Evolutionary conservation across 352 stramenopile species (phyloP), one percentile per base, ranked within the genome.

Genomic region (Globisporangium barbulae): DNA sequence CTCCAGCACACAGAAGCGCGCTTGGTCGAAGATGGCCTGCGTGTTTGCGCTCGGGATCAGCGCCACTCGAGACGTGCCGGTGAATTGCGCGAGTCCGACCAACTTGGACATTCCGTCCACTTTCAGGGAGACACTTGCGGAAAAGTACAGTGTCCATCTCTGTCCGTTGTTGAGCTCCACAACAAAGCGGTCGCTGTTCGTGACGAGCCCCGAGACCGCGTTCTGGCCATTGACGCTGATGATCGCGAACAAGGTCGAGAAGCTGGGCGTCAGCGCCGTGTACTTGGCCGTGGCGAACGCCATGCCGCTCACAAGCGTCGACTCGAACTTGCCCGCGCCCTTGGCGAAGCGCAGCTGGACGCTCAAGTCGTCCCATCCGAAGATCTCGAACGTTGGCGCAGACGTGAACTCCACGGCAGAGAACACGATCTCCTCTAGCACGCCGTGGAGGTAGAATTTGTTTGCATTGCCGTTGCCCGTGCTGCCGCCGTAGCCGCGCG

Each of bases 121-220:
- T 35, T 65, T 54, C 31, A 88, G 60, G 25, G 69, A 68, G 53
- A 81, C 67, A 28, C 63, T 59, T 2, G 65, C 57, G 1, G 68
- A 74, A 30, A 79, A 74, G 68, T 90, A 92, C 12, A 92, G 55
- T 25, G 75, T 78, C 83, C 83, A 92, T 5, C 55, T 78, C 54
- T 73, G 72, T 13, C 70, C 70, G 63, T 79, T 88, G 61, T 72
- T 59, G 54, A 90, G 73, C 61, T 70, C 61, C 21, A 92, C 21
- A 15, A 85, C 71, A 53, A 81, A 88, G 37, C 78, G 82, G 42
- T 69, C 42, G 55, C 75, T 78, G 1, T 63, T 79, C 31, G 44
- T 47, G 33, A 50, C 42, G 4, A 69, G 48, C 3, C 59, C 62
- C 12, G 39, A 59, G 1, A 52, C 42, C 2, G 50, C 47, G 6